Evolutionary conservation across 192 early-diverging fungal genomes (phyloP), one percentile per base, ranked within the genome.

Genomic region (Gaertneriomyces semiglobifer): DNA sequence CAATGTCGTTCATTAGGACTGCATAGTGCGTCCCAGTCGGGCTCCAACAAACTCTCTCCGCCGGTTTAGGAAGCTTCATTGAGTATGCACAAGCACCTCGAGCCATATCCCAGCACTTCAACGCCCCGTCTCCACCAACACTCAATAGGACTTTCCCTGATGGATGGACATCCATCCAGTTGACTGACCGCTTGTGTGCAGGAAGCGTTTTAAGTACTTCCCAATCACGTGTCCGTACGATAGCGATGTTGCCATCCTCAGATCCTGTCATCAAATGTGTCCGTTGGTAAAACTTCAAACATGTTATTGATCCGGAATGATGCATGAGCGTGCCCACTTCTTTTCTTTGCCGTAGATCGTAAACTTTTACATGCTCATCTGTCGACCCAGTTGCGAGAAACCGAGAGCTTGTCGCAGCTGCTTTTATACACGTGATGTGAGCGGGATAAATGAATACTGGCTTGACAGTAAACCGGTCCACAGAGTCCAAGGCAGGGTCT

Each of bases 221-320:
- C 98, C 98, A 99, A 77, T 98, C 98, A 70, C 90, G 92, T 46
- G 92, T 88, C 68, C 98, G 78, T 77, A 93, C 93, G 42, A 99
- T 87, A 53, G 88, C 86, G 40, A 99, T 84, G 8, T 78, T 81
- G 39, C 92, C 92, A 74, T 96, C 96, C 56, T 96, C 95, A 55
- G 89, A 90, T 46, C 88, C 88, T 38, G 91, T 89, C 3, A 99
- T 74, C 81, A 99, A 79, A 63, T 98, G 92, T 0, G 88, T 82
- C 61, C 86, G 88, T 48, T 84, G 80, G 74, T 89, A 87, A 70
- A 95, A 98, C 8, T 79, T 70, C n/a, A 99, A 71, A 5, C 83
- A 77, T 14, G 94, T 96, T 57, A 98, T 92, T 4, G 95, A 88
- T 14, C 95, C 96, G 42, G 86, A 81, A 71, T 99, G 98, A 62